These are phyloP conservation scores for Pyrenopolyporus hunteri DNA, from an alignment of 495 filamentous ascomycete species.

Conservation along the genomic window DNA sequence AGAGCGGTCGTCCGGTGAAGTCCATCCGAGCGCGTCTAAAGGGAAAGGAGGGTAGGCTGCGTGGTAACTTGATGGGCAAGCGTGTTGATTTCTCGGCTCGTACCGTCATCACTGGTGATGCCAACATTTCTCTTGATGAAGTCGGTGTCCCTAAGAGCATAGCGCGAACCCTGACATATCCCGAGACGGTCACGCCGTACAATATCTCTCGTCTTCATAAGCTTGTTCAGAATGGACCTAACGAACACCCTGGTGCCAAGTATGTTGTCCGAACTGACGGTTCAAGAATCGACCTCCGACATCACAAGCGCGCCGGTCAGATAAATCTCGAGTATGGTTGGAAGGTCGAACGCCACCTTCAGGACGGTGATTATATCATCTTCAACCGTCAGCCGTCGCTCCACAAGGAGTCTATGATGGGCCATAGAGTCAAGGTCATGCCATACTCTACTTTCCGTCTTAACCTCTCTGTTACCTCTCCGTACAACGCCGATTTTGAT, in stretches of 20 bases:
- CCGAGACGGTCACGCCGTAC: conserved; percentile 96
- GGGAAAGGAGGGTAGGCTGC: conserved; percentile 96
- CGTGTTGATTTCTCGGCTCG: conserved; percentile 99
- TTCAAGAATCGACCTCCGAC: conserved; percentile 89
- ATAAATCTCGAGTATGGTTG: conserved; percentile 91
- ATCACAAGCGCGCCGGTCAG: conserved; percentile 82
- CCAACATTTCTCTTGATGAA: conserved; percentile 93
- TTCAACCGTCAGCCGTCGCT: conserved; percentile 99
- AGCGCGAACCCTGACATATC: conserved; percentile 88
- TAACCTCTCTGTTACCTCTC: conserved; percentile 95
- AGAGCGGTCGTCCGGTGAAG: conserved; percentile 94
- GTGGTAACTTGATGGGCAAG: conserved; percentile 99
- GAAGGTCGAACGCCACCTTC: conserved; percentile 96
- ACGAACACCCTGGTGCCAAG: conserved; percentile 90
- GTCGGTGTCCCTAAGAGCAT: conserved; percentile 93
- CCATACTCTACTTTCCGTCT: conserved; percentile 97
- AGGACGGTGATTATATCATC: conserved; percentile 95
- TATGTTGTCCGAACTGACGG: conserved; percentile 93
- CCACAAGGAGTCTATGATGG: conserved; percentile 99
- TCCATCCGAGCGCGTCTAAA: conserved; percentile 95
- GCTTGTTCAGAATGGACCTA: conserved; percentile 90
- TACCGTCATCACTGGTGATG: conserved; percentile 98
- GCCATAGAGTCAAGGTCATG: conserved; percentile 96
- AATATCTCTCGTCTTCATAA: conserved; percentile 92
- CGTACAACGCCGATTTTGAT: conserved; percentile 99